Evolutionary conservation across 164 flowering plant species (phyloP).

Genomic region (Kingdonia uniflora): DNA sequence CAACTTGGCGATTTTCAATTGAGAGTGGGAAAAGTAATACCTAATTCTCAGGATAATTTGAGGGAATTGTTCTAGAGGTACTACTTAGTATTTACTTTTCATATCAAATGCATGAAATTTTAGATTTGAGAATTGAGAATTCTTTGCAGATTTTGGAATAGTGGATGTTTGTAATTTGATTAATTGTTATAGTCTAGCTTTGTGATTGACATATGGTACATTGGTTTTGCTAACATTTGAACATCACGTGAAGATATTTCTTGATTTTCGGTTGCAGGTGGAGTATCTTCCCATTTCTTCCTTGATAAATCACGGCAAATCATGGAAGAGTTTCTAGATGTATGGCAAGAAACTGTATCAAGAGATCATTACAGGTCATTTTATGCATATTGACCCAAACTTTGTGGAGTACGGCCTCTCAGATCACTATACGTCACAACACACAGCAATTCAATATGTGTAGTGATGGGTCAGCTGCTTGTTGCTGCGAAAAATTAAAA

Average conservation of each 20-base stretch:
- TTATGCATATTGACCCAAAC: constrained; percentile 63
- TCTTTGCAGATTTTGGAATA: no score
- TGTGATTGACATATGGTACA: no score
- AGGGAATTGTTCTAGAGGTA: constrained; percentile 94
- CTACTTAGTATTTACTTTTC: no score
- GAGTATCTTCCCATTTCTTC: constrained; percentile 90
- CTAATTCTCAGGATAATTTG: constrained; percentile 51
- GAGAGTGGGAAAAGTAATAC: constrained; percentile 76
- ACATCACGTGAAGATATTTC: no score
- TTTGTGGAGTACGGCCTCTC: constrained; percentile 66
- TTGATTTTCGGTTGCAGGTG: constrained; percentile 44
- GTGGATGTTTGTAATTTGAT: no score
- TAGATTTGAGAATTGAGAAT: no score
- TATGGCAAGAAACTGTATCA: constrained; percentile 69
- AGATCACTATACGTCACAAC: constrained; percentile 64
- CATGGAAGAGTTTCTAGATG: constrained; percentile 67
- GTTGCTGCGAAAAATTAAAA: constrained; percentile 57
- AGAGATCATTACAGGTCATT: constrained; percentile 77
- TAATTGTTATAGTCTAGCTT: no score
- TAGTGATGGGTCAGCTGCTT: constrained; percentile 56
- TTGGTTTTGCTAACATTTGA: no score
- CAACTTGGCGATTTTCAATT: constrained; percentile 84
- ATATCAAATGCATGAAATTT: no score
- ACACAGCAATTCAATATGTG: constrained; percentile 84
- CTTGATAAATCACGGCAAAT: constrained; percentile 57